Evolutionary conservation across 1,284 basidiomycete species (phyloP).

Genomic region (Heterobasidion parviporum): DNA sequence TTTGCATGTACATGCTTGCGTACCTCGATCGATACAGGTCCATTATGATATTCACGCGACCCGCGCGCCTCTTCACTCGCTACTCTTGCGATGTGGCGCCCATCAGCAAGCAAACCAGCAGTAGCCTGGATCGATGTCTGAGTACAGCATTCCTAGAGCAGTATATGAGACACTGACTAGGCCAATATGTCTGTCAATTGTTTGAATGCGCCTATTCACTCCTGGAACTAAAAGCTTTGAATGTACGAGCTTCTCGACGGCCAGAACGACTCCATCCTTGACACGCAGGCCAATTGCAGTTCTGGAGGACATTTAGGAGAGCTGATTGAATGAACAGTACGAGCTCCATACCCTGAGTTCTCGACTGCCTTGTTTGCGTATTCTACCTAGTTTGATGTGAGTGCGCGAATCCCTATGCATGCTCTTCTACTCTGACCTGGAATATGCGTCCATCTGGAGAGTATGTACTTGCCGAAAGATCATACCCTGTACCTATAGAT

Average conservation of each 20-base stretch:
- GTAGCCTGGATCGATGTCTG: constrained; percentile 55
- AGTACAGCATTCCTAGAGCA: not conserved
- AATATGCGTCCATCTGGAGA: constrained; percentile 98
- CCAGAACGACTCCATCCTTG: constrained; percentile 90
- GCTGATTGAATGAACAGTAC: not conserved
- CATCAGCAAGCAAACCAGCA: constrained; percentile 92
- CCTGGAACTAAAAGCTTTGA: constrained; percentile 95
- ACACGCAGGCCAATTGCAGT: constrained; percentile 89
- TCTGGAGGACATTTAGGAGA: constrained; percentile 29
- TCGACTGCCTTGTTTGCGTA: constrained; percentile 99
- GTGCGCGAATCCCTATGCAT: not conserved
- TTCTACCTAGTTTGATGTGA: constrained; percentile 64
- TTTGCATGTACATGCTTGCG: constrained; percentile 7
- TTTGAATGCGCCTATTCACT: constrained; percentile 89
- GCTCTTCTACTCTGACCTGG: constrained; percentile 49
- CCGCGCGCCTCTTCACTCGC: constrained; percentile 81
- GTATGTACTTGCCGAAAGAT: constrained; percentile 97
- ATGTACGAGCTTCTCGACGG: constrained; percentile 97
- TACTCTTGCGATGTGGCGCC: constrained; percentile 80
- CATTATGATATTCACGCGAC: constrained; percentile 71
- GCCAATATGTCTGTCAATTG: constrained; percentile 89
- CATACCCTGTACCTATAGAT: constrained; percentile 97
- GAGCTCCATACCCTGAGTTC: constrained; percentile 74
- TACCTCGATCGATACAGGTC: constrained; percentile 79
- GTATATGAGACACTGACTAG: constrained; percentile 41